A percentile compares a stretch with the other conserved stretches of the same genome.
phyloP scores from a whole-genome alignment of 805 yeast species.

The Scheffersomyces ergatensis region DNA sequence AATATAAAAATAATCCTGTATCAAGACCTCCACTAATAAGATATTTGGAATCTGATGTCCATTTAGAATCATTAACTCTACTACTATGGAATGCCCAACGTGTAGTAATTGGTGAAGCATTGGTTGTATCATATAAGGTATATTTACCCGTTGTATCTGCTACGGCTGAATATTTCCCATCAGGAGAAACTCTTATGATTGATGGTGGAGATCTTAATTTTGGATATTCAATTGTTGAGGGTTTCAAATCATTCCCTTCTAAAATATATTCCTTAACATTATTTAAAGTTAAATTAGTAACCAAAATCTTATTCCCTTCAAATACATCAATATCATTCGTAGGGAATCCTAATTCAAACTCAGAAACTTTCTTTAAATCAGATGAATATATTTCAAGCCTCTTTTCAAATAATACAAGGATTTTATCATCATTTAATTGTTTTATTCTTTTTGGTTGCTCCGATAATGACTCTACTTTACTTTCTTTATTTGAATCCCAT shows the following conservation, averaged over 20 bases:
- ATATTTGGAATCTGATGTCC: conserved; percentile 74
- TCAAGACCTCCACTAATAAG: conserved; percentile 83
- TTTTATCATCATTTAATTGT: conserved; percentile 20
- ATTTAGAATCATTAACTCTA: conserved; percentile 68
- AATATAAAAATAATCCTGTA: conserved; percentile 75
- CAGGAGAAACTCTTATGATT: conserved; percentile 65
- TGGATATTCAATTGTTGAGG: conserved; percentile 48
- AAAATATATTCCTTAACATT: conserved; percentile 22
- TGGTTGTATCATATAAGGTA: conserved; percentile 58
- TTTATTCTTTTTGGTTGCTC: conserved; percentile 38
- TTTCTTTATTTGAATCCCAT: conserved; percentile 21
- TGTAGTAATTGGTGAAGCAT: conserved; percentile 63
- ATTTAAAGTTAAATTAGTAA: conserved; percentile 29
- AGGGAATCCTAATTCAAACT: conserved; percentile 17
- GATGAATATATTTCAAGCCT: conserved; percentile 21
- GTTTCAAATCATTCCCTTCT: conserved; percentile 4
- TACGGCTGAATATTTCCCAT: conserved; percentile 67
- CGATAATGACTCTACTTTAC: conserved; percentile 11
- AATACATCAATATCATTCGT: conserved; percentile 24
- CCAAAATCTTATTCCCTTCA: conserved; percentile 17
- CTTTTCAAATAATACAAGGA: conserved; percentile 30
- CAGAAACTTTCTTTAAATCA: conserved; percentile 10
- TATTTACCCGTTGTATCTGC: conserved; percentile 90
- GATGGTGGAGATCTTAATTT: conserved; percentile 62
- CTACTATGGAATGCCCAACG: conserved; percentile 97